These are phyloP conservation scores for Ligustrum vulgare DNA, from an alignment of 257 asterid species.

Conservation along the genomic window DNA sequence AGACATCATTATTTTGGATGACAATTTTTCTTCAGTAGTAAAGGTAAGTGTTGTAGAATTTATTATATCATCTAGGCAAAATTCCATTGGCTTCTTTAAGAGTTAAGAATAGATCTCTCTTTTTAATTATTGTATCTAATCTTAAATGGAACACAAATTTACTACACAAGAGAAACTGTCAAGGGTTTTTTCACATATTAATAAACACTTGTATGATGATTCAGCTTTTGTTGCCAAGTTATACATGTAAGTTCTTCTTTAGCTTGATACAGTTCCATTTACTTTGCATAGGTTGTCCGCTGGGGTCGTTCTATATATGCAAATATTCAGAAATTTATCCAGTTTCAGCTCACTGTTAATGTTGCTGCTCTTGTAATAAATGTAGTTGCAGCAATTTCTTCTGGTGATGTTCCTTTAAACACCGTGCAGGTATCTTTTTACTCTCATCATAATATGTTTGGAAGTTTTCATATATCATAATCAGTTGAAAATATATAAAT, in stretches of 20 bases:
- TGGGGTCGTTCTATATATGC: slow-evolving; percentile 99
- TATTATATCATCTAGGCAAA: slow-evolving; percentile 10
- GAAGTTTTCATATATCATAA: neutral
- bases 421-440: slow-evolving; percentile 74
- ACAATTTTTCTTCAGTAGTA: slow-evolving; percentile 89
- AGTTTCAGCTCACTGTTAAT: slow-evolving; percentile 98
- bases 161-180: neutral
- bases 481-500: neutral
- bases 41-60: slow-evolving; percentile 49
- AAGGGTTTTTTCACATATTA: neutral
- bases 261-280: slow-evolving; percentile 5
- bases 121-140: neutral
- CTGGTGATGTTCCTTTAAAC: slow-evolving; percentile 87
- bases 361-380: slow-evolving; percentile 87
- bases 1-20: slow-evolving; percentile 90
- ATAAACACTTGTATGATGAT: neutral
- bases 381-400: slow-evolving; percentile 80
- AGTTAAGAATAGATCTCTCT: neutral
- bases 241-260: neutral
- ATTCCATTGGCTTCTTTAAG: neutral
- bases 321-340: slow-evolving; percentile 93
- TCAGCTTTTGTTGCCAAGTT: neutral
- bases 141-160: neutral
- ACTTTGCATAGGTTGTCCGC: slow-evolving; percentile 77
- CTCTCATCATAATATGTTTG: neutral